Percentiles rank a stretch among this genome's conserved stretches.
Conservation (phyloP, 2,329 filamentous ascomycete species). For the Cytospora leucostoma region DNA sequence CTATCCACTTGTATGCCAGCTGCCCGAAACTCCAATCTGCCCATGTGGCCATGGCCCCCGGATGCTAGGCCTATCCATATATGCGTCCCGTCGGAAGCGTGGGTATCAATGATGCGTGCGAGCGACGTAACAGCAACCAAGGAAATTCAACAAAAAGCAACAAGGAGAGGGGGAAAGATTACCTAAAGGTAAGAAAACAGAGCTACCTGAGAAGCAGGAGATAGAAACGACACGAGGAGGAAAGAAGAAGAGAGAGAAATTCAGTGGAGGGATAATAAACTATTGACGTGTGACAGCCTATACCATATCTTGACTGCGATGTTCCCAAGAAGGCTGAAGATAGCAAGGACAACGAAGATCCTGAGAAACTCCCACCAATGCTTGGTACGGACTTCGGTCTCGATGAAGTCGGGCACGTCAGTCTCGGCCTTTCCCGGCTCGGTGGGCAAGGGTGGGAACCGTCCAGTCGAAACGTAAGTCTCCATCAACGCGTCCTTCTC, state of each 20-base stretch:
- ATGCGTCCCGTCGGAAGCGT: background rate
- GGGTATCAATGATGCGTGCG: background rate
- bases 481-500: conserved; percentile 92
- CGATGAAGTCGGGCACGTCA: conserved; percentile 46
- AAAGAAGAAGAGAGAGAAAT: background rate
- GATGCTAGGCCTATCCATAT: background rate
- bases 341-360: conserved; percentile 53
- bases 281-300: conserved; percentile 4
- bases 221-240: too few relatives aligned
- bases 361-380: conserved; percentile 57
- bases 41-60: background rate
- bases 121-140: too few relatives aligned
- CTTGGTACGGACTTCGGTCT: conserved; percentile 59
- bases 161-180: too few relatives aligned
- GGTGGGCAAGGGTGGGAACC: conserved; percentile 71
- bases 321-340: conserved; percentile 45
- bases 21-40: conserved; percentile 9
- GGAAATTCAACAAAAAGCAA: too few relatives aligned
- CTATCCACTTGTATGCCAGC: conserved; percentile 1
- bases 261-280: background rate
- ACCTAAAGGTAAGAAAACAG: too few relatives aligned
- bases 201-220: too few relatives aligned
- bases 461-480: conserved; percentile 73
- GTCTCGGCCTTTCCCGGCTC: conserved; percentile 40
- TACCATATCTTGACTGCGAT: conserved; percentile 36